These are phyloP conservation scores for Anisodus tanguticus DNA, from an alignment of 257 asterid genomes.

Conservation along the genomic window DNA sequence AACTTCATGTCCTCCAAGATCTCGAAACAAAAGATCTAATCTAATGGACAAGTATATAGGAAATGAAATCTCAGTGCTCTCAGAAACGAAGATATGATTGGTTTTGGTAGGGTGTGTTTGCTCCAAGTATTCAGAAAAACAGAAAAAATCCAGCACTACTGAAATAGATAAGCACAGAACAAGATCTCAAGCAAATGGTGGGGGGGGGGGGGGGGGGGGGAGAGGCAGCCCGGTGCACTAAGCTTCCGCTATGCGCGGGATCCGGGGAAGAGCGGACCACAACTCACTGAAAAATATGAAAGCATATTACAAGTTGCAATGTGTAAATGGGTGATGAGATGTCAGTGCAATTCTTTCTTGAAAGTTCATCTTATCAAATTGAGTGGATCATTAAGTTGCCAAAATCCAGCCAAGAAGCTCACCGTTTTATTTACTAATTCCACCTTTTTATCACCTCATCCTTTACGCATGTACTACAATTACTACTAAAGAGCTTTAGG, in stretches of 20 bases:
- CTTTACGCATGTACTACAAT: not conserved
- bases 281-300: conserved; percentile 31
- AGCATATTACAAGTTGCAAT: conserved; percentile 55
- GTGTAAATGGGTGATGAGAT: conserved; percentile 46
- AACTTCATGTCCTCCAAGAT: not conserved
- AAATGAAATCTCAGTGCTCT: not conserved
- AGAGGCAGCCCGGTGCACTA: too few species aligned
- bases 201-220: too few species aligned
- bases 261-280: too few species aligned
- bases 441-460: not conserved
- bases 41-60: not conserved
- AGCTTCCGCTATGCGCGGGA: too few species aligned
- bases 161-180: not conserved
- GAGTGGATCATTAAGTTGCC: conserved; percentile 45
- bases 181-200: not conserved
- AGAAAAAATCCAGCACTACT: not conserved
- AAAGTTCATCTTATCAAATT: conserved; percentile 48
- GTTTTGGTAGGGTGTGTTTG: not conserved
- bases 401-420: conserved; percentile 73
- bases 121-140: not conserved
- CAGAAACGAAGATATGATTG: not conserved
- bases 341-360: conserved; percentile 60
- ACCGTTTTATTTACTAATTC: conserved; percentile 42
- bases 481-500: not conserved
- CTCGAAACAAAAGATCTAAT: not conserved